phyloP scores from a whole-genome alignment of 1,284 basidiomycete genomes.

The Ceratobasidium sp. region DNA sequence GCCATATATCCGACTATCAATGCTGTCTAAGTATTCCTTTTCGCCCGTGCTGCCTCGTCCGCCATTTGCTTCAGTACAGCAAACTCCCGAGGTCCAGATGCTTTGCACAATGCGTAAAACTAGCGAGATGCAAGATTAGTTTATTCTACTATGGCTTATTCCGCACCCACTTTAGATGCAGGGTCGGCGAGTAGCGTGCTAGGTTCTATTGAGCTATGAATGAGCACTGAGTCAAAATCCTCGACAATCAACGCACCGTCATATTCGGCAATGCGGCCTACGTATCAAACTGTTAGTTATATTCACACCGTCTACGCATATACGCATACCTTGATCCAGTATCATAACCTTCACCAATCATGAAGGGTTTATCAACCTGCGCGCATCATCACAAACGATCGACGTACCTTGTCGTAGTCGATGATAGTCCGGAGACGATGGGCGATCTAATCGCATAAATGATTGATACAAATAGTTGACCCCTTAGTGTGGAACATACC shows the following conservation, averaged over 20 bases:
- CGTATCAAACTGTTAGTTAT: slow-evolving; percentile 50
- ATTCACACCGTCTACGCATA: not conserved
- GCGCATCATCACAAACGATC: not conserved
- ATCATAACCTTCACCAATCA: slow-evolving; percentile 75
- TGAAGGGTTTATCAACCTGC: slow-evolving; percentile 35
- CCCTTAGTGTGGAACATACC: slow-evolving; percentile 22
- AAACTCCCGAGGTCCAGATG: slow-evolving; percentile 85
- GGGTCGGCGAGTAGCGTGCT: slow-evolving; percentile 73
- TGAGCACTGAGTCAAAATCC: not conserved
- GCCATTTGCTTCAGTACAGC: slow-evolving; percentile 64
- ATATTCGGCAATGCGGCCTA: slow-evolving; percentile 80
- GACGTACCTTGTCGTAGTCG: slow-evolving; percentile 67
- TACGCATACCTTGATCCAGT: slow-evolving; percentile 77
- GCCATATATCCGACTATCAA: too few relatives aligned
- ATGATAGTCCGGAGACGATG: slow-evolving; percentile 76
- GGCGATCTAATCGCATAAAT: slow-evolving; percentile 63
- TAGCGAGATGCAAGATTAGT: slow-evolving; percentile 57
- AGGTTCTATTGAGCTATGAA: slow-evolving; percentile 59
- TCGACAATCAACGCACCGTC: slow-evolving; percentile 62
- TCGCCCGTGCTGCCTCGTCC: slow-evolving; percentile 38
- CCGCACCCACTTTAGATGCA: slow-evolving; percentile 49
- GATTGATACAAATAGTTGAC: not conserved
- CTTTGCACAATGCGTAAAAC: slow-evolving; percentile 84
- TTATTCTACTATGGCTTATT: not conserved
- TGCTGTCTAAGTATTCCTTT: too few relatives aligned